Percentiles rank a stretch among this genome's conserved stretches.
Conservation (phyloP, 1,284 basidiomycete genomes). For the Puccinia polysora region DNA sequence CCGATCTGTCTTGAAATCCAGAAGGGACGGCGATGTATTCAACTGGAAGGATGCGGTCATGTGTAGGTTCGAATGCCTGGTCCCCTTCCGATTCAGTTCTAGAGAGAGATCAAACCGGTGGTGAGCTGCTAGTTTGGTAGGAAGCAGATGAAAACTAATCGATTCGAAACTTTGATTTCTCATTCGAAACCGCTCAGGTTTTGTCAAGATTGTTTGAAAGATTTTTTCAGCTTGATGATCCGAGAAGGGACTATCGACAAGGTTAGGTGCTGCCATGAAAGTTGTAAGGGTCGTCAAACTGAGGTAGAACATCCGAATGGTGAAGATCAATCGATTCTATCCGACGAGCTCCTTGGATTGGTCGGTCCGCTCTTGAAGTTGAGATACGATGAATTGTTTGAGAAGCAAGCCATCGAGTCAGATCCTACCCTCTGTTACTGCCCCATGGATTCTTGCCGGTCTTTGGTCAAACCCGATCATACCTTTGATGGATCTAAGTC, state of each 20-base stretch:
- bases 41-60: slow-evolving; percentile 3
- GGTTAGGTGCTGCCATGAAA: slow-evolving; percentile 8
- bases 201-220: slow-evolving; percentile 17
- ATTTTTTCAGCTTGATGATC: slow-evolving; percentile 28
- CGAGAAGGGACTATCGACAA: background rate
- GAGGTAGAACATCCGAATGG: background rate
- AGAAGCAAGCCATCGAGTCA: background rate
- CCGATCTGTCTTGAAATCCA: slow-evolving; percentile 14
- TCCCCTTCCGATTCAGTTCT: too few relatives aligned
- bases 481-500: background rate
- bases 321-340: background rate
- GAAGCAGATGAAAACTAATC: background rate
- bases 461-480: background rate
- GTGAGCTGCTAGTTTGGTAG: background rate
- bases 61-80: too few relatives aligned
- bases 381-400: background rate
- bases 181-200: slow-evolving; percentile 1
- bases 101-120: background rate
- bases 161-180: background rate
- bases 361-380: background rate
- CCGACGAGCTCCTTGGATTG: background rate
- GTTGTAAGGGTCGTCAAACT: background rate
- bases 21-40: slow-evolving; percentile 7
- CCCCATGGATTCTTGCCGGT: background rate
- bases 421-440: slow-evolving; percentile 12